These are phyloP conservation scores for Triticum timopheevii DNA, from an alignment of 176 grass and related monocot genomes.

Conservation along the genomic window DNA sequence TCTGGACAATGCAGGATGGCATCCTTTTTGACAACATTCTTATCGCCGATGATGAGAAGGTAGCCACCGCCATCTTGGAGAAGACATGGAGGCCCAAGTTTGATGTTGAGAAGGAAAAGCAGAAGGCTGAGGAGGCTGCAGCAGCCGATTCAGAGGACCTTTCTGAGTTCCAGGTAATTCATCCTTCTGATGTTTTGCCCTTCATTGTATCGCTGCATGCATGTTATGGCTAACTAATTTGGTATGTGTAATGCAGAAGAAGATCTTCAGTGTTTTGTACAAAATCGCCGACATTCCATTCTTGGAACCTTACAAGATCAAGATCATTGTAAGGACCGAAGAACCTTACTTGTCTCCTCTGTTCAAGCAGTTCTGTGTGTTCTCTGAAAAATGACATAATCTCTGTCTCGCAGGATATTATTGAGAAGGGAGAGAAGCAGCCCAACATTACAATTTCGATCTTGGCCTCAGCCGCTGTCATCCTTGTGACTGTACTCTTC, in stretches of 20 bases:
- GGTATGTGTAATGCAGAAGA: conserved; percentile 65
- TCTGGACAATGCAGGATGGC: conserved; percentile 99
- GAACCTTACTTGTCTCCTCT: neutral
- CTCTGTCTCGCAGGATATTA: conserved; percentile 53
- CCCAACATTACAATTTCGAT: conserved; percentile 77
- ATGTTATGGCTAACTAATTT: conserved; percentile 20
- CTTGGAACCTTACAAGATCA: conserved; percentile 80
- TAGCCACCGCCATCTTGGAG: conserved; percentile 65
- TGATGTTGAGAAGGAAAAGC: conserved; percentile 91
- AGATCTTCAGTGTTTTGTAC: conserved; percentile 78
- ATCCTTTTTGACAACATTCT: conserved; percentile 94
- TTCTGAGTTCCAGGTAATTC: conserved; percentile 74
- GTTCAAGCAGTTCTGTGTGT: neutral
- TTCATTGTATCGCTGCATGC: neutral
- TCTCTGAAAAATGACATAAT: conserved; percentile 18
- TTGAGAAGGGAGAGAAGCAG: conserved; percentile 96
- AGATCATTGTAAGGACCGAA: conserved; percentile 72
- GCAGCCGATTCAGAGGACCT: conserved; percentile 42
- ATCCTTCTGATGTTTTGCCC: neutral
- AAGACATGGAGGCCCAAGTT: conserved; percentile 93
- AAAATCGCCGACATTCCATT: conserved; percentile 75
- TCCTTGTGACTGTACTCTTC: conserved; percentile 58
- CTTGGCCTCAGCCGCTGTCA: conserved; percentile 56
- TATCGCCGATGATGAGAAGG: conserved; percentile 82
- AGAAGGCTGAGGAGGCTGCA: conserved; percentile 68